Base-by-base conservation (phyloP, 768 basidiomycete genomes). In the Multifurca ochricompacta region DNA sequence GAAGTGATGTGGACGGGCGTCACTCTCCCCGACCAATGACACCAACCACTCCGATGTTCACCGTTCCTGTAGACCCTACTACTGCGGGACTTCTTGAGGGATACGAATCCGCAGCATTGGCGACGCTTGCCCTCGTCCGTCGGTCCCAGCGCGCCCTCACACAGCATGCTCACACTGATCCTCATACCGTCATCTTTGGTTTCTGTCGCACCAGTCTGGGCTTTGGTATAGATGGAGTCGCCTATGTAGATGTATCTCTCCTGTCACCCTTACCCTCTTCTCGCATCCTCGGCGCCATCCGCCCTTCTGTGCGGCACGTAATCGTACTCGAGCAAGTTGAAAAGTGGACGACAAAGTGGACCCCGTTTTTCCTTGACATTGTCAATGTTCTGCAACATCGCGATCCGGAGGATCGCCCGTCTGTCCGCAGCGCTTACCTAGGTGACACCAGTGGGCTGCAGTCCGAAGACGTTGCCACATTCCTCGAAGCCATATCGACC, bases 281-380 rank as follows among this genome's bases (percentile, higher is more conserved):
- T 37, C 73, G 72, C 28, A 71, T 95, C 31, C 69, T 82, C 41
- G 68, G 66, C 35, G 74, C 72, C 32, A 77, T 95, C 31, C 84
- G 91, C 10, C 57, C 71, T 1, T 81, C 82, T 2, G 78, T 77
- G 27, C 77, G 75, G 14, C 82, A 79, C 19, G 77, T 95, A 50
- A 71, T 94, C 54, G 83, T 94, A 16, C 76, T 94, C 10, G 93
- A 95, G 65, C 91, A 93, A 66, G 72, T 87, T 6, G 76, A 77
- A 63, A 74, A 71, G 59, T 89, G 86, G 79, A 76, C 78, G n/a
- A 82, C 81, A 35, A 89, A 89, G 68, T 94, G 88, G 87, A 84
- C 87, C 1, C 87, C 91, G 0, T 70, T 95, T 3, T 95, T 87
- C 68, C 78, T 96, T 47, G 91, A 94, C 31, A 72, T 92, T 23